Conservation (phyloP, 1,139 yeast genomes). For the Candida glucosophila region DNA sequence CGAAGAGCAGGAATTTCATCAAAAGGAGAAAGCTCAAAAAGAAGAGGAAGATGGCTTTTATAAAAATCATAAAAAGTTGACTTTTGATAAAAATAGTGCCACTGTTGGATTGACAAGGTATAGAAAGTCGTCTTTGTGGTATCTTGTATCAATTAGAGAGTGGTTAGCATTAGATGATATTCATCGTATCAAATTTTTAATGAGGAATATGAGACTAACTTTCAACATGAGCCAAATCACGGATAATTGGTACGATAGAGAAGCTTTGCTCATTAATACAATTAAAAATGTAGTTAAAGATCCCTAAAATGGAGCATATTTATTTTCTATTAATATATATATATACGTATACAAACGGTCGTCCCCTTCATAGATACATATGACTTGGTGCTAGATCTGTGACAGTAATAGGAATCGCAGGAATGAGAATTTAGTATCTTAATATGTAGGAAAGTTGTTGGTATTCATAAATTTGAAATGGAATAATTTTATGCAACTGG, state of each 20-base stretch:
- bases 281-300: too few relatives aligned
- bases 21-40: conserved; percentile 3
- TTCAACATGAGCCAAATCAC: conserved; percentile 14
- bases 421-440: too few relatives aligned
- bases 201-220: conserved; percentile 16
- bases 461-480: too few relatives aligned
- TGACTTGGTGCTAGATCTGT: too few relatives aligned
- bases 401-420: too few relatives aligned
- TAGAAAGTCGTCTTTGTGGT: conserved; percentile 77
- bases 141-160: conserved; percentile 64
- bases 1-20: conserved; percentile 2
- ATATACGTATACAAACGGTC: too few relatives aligned
- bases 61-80: conserved; percentile 32
- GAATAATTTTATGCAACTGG: too few relatives aligned
- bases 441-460: too few relatives aligned
- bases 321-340: too few relatives aligned
- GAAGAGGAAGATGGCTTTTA: conserved; percentile 24
- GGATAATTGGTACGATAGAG: conserved; percentile 28
- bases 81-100: conserved; percentile 23
- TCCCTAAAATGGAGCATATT: too few relatives aligned
- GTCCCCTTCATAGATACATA: too few relatives aligned
- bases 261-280: conserved; percentile 22
- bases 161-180: conserved; percentile 39
- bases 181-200: conserved; percentile 16
- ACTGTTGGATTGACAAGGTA: conserved; percentile 47